Evolutionary conservation across 768 basidiomycete genomes (phyloP).

Genomic region (Lyophyllum atratum): DNA sequence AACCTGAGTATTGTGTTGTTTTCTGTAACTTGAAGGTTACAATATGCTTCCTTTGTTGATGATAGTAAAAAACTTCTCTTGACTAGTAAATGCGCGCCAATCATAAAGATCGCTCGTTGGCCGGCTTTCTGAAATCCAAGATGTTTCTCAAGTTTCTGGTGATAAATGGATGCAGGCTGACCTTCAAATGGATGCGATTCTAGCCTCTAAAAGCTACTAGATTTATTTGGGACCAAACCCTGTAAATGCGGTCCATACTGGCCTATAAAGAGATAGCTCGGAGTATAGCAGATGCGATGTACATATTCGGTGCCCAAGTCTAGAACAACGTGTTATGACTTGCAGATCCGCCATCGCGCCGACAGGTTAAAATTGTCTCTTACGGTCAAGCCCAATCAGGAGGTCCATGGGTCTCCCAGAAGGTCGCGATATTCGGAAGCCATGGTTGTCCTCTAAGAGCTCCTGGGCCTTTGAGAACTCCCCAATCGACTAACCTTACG

Average conservation of each 20-base stretch:
- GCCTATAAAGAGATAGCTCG: not conserved
- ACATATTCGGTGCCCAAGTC: not conserved
- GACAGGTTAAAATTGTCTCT: not conserved
- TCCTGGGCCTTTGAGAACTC: not conserved
- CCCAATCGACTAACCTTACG: constrained; percentile 1
- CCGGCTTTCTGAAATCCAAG: not conserved
- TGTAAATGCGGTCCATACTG: not conserved
- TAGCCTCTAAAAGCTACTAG: not conserved
- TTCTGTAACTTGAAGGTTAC: not conserved
- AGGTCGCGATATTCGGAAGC: not conserved
- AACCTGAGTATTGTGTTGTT: not conserved
- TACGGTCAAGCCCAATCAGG: not conserved
- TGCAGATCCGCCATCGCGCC: not conserved
- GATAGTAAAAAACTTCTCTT: not conserved
- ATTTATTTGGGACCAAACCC: not conserved
- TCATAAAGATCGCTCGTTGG: not conserved
- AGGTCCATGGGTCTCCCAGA: not conserved
- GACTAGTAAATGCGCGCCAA: not conserved
- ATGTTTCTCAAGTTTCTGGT: not conserved
- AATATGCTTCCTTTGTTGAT: not conserved
- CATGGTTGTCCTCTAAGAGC: not conserved
- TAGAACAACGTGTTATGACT: not conserved
- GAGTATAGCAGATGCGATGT: not conserved
- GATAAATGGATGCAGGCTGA: not conserved
- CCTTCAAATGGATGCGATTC: not conserved